Percentiles rank a stretch among this genome's conserved stretches.
Evolutionary conservation across 208 protist genomes (phyloP).

Genomic region (Tritrichomonas musculus): DNA sequence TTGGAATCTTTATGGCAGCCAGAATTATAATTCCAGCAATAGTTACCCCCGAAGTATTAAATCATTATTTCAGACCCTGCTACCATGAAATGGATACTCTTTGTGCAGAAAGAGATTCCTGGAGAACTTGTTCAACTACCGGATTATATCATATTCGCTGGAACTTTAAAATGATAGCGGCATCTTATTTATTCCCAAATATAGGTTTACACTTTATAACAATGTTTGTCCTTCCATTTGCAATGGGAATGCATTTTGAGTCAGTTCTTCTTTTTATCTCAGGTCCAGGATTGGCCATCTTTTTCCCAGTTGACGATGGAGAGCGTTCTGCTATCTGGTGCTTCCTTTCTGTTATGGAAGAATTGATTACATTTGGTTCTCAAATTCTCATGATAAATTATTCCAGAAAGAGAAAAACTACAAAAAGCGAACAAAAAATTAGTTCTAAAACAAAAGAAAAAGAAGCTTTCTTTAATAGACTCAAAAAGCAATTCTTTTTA

Average conservation of each 20-base stretch:
- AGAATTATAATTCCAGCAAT: slow-evolving; percentile 9
- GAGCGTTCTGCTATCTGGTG: slow-evolving; percentile 6
- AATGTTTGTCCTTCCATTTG: slow-evolving; percentile 10
- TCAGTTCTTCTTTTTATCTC: neutral
- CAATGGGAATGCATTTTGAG: too few species aligned
- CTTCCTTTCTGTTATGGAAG: neutral
- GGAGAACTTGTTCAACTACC: neutral
- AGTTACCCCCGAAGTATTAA: too few species aligned
- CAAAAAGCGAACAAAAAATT: too few species aligned
- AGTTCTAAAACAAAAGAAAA: too few species aligned
- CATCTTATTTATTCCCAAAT: neutral
- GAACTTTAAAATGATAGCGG: neutral
- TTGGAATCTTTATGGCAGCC: neutral
- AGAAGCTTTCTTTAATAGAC: too few species aligned
- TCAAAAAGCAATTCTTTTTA: too few species aligned
- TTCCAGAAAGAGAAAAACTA: too few species aligned
- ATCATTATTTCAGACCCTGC: too few species aligned
- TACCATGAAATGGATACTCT: too few species aligned
- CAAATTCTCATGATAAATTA: too few species aligned
- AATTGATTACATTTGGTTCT: neutral
- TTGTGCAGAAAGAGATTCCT: neutral
- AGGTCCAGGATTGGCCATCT: neutral
- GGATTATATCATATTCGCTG: neutral
- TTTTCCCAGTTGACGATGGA: neutral
- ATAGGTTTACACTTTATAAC: neutral